Base-by-base conservation (phyloP, 148 eudicot species). In the Silene uniflora region DNA sequence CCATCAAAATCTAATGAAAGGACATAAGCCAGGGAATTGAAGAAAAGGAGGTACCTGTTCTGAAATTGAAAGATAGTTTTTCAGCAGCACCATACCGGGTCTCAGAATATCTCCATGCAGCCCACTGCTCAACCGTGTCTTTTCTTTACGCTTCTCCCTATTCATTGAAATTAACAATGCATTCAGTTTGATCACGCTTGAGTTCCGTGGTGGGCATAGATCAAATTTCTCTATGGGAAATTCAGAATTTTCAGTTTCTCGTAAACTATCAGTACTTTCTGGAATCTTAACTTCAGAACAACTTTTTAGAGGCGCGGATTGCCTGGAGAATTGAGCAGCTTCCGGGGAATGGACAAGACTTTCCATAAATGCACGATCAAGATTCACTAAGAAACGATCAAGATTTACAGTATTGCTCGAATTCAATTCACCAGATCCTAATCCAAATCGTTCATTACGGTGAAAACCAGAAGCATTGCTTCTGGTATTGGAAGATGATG, bases 71-170 rank as follows among this genome's bases (percentile, higher is more conserved):
- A 93, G 75, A 80, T 86, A 83, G 49, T 83, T 63, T 77, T 85
- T 85, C 10, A 93, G 82, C 61, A 89, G 91, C 71, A 91, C 75
- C 98, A 93, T 93, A 67, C 98, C 98, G 73, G 90, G 21, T 75
- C 97, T 80, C 79, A 91, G 71, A 55, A 80, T 58, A 16, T 23
- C 63, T 47, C 82, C 78, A 52, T 67, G 66, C 17, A 67, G 58
- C 27, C 82, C 86, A 66, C 67, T 85, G 62, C 24, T 47, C 16
- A 85, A 73, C 18, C 77, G 85, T 72, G 82, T 81, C 67, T 52
- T 74, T 75, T 86, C 89, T 47, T 82, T 88, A 73, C 97, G 77
- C 73, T 39, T 86, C 67, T 78, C 87, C 78, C 77, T 86, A 71
- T 93, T 93, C 76, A 23, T 83, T 63, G 23, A 61, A 17, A 23